Percentiles rank a stretch among this genome's conserved stretches.
phyloP scores from a whole-genome alignment of 352 stramenopile genomes.

The Pythium angustatum region DNA sequence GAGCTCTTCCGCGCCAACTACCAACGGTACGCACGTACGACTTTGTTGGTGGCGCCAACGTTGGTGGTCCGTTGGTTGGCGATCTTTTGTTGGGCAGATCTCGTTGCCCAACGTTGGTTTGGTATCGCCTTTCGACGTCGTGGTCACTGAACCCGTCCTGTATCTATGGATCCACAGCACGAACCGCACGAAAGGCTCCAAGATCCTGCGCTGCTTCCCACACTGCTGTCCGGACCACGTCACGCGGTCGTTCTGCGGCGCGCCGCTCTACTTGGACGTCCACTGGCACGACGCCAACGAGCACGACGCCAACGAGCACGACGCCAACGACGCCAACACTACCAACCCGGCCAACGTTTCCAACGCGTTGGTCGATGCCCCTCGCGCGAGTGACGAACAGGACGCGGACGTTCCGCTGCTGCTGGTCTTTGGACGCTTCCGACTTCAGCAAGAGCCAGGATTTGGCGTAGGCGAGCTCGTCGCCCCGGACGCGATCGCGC shows the following conservation, averaged over 20 bases:
- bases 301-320: not conserved
- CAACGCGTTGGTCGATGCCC: too few species aligned
- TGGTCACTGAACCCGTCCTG: too few species aligned
- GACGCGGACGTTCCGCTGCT: slow-evolving; percentile 18
- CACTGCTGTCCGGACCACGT: slow-evolving; percentile 64
- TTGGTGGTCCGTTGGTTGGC: too few species aligned
- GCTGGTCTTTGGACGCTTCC: slow-evolving; percentile 48
- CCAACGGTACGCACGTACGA: slow-evolving; percentile 21
- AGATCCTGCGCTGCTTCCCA: slow-evolving; percentile 69
- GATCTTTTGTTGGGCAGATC: too few species aligned
- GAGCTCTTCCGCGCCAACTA: slow-evolving; percentile 18
- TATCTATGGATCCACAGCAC: slow-evolving; percentile 9
- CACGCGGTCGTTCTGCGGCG: slow-evolving; percentile 58
- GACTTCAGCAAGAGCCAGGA: slow-evolving; percentile 32
- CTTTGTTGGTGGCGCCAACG: too few species aligned
- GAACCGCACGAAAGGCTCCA: slow-evolving; percentile 23
- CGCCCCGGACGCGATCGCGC: slow-evolving; percentile 24
- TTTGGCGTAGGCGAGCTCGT: slow-evolving; percentile 23
- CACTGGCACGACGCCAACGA: not conserved
- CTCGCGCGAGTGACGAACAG: slow-evolving; percentile 1
- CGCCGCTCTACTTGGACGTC: slow-evolving; percentile 46
- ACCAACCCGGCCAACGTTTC: not conserved
- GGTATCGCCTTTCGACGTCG: too few species aligned
- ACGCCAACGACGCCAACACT: slow-evolving; percentile 1
- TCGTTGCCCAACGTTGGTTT: too few species aligned